Evolutionary conservation across 2,329 filamentous ascomycete species (phyloP).

Genomic region (Emericellopsis cladophorae): DNA sequence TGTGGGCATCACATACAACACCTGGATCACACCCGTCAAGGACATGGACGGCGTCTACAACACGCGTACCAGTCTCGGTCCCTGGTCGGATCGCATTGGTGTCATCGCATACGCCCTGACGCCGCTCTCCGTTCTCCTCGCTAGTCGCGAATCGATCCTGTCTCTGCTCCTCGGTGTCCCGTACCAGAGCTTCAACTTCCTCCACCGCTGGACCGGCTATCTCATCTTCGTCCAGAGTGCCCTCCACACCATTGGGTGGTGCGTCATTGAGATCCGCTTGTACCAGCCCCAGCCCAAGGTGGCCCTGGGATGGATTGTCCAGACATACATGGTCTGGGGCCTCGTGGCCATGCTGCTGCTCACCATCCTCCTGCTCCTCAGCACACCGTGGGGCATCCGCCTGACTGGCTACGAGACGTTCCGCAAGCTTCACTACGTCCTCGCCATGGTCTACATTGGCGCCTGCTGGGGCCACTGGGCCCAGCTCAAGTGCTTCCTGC

Average conservation of each 20-base stretch:
- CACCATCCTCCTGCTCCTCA: constrained; percentile 46
- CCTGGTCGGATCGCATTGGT: constrained; percentile 57
- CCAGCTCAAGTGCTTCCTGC: constrained; percentile 53
- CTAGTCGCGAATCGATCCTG: constrained; percentile 57
- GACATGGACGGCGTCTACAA: constrained; percentile 41
- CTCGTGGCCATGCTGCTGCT: constrained; percentile 55
- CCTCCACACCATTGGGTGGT: constrained; percentile 62
- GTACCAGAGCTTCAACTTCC: constrained; percentile 66
- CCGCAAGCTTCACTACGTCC: constrained; percentile 59
- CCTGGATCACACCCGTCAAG: constrained; percentile 58
- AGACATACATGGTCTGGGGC: constrained; percentile 64
- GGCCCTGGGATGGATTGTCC: constrained; percentile 41
- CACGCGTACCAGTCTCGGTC: constrained; percentile 52
- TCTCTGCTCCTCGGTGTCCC: constrained; percentile 60
- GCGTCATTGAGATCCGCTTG: constrained; percentile 48
- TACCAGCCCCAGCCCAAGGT: constrained; percentile 60
- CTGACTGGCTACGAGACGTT: constrained; percentile 68
- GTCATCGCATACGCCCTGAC: constrained; percentile 63
- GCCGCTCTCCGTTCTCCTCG: constrained; percentile 54
- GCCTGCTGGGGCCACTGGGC: constrained; percentile 68
- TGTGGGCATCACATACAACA: constrained; percentile 54
- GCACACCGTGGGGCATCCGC: constrained; percentile 42
- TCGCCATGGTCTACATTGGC: constrained; percentile 63
- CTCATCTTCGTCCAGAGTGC: constrained; percentile 56
- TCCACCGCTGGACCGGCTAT: constrained; percentile 65